Evolutionary conservation across 2,329 filamentous ascomycete species (phyloP).

Genomic region (Allantophomopsis cytisporea): DNA sequence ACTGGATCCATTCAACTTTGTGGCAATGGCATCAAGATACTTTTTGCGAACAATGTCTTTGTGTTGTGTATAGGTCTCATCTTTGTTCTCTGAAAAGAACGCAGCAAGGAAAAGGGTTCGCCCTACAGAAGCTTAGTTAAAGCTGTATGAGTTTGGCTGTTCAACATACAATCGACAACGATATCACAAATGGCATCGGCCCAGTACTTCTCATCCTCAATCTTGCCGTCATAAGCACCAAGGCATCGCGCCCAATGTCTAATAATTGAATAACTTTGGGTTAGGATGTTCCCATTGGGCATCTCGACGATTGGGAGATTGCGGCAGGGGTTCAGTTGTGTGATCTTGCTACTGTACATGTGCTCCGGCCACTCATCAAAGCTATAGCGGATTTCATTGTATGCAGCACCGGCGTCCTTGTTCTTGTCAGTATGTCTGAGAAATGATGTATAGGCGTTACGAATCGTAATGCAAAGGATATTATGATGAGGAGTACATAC

Average conservation of each 20-base stretch:
- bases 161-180: constrained; percentile 11
- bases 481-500: not conserved
- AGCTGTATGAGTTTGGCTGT: not conserved
- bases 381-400: constrained; percentile 16
- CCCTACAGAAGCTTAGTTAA: constrained; percentile 6
- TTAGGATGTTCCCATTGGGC: constrained; percentile 16
- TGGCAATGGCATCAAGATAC: constrained; percentile 20
- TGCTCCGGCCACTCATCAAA: constrained; percentile 16
- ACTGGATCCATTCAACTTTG: constrained; percentile 14
- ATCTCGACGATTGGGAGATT: constrained; percentile 16
- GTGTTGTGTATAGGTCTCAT: constrained; percentile 14
- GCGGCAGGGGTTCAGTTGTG: constrained; percentile 12
- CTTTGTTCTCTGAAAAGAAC: constrained; percentile 14
- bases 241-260: constrained; percentile 15
- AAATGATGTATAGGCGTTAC: not conserved
- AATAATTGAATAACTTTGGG: constrained; percentile 18
- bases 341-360: constrained; percentile 11
- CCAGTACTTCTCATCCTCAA: constrained; percentile 18
- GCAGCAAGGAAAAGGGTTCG: constrained; percentile 16
- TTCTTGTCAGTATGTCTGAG: not conserved
- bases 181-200: constrained; percentile 19
- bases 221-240: constrained; percentile 15
- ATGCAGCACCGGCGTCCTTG: constrained; percentile 17
- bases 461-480: not conserved
- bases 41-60: constrained; percentile 7